Base-by-base conservation (phyloP, 2,329 filamentous ascomycete species). In the Lachnellula occidentalis region DNA sequence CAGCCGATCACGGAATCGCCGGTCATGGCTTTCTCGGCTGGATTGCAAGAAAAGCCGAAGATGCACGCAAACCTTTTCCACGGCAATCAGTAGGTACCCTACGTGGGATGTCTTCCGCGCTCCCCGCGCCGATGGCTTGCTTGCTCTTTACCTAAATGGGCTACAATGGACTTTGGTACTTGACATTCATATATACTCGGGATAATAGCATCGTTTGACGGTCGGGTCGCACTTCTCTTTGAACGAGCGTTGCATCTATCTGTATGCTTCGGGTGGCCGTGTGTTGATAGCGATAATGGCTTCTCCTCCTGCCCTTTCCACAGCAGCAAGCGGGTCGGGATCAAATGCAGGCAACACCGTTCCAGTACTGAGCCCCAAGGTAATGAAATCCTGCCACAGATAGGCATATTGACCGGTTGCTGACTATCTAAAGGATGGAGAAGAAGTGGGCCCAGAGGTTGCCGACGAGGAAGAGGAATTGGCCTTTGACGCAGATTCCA, bases 401-500 rank as follows among this genome's bases (percentile, higher is more conserved):
- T 12, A 31, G 17, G 5, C 12, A 34, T 8, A 21, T 4, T 2
- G 8, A 5, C 8, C 17, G 9, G 12, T 45, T 22, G 8, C 43
- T 46, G 41, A 43, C 8, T 14, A 43, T 24, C 12, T 24, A 5
- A 27, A 46, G 43, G 43, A 14, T 9, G 21, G n/a, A 31, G 43
- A 21, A 46, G 21, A 31, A 11, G 14, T n/a, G 22, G 43, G 9
- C 22, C 43, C 21, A 21, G 21, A 17, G 4, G 43, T 31, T 27
- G 43, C 43, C 5, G 43, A 46, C 15, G 43, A 46, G n/a, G 43
- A 46, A 1, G 43, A 46, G 11, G 43, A 46, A 17, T 24, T 27
- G 43, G 43, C 43, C 47, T 51, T 54, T 27, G 58, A 60, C 43
- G 53, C 36, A 22, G 58, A 61, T 37, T 58, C 56, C 9, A 55